Evolutionary conservation across 768 basidiomycete species (phyloP), one percentile per base, ranked within the genome.

Genomic region (Suillus variegatus): DNA sequence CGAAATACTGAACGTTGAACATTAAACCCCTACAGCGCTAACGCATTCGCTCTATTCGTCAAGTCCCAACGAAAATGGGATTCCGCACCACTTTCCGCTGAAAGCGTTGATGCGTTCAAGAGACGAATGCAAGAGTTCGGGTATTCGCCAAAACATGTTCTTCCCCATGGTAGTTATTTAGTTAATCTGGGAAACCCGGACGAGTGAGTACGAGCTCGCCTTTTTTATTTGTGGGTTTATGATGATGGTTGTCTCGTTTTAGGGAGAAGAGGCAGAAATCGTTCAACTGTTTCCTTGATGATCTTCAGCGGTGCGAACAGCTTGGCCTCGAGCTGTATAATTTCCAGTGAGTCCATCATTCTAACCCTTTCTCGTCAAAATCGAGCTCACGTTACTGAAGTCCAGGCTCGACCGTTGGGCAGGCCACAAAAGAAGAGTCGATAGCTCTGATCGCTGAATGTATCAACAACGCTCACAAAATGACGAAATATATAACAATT

Each of bases 81-180:
- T 12, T 88, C 89, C 5, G 85, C 88, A 4, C 77, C 86, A 3
- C 80, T 93, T 2, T 82, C 81, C 13, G 74, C 82, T 1, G 75
- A 81, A 14, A 87, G 83, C 0, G 81, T 93, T 10, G 63, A 76
- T 3, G 67, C 79, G 40, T 94, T 94, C 77, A 89, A 87, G 71
- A 74, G 77, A 41, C 81, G 87, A 32, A 82, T 93, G 85, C 70
- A 78, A 62, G 81, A 82, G 40, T 84, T 88, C 65, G 85, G 85
- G 2, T 94, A 94, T 73, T 77, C 83, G 0, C 76, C 84, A 3
- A 77, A 79, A n/a, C 77, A 90, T 65, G 81, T 95, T 2, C 77
- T 96, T 3, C 93, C 93, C 1, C 94, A 95, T 68, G 93, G 92
- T 36, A 93, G 87, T 68, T 95, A 95, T 73, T 83, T 95, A 36